Conservation (phyloP, 495 filamentous ascomycete genomes). For the Penicillium paxilli region DNA sequence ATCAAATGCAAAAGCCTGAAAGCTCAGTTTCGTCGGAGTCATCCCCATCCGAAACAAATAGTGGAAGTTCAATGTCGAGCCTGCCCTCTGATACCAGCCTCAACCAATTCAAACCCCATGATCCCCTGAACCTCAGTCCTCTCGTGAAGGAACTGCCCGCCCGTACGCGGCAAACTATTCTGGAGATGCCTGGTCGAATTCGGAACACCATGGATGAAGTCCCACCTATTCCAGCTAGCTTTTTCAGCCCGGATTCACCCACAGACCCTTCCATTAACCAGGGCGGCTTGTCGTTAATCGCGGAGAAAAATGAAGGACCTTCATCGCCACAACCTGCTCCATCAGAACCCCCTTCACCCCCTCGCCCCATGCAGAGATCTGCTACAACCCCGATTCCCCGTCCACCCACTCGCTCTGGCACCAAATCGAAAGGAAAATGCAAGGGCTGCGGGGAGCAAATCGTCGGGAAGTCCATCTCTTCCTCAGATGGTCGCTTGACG, state of each 20-base stretch:
- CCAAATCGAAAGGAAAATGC: constrained; percentile 68
- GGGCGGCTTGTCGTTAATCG: constrained; percentile 43
- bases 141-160: constrained; percentile 38
- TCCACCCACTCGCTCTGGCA: constrained; percentile 32
- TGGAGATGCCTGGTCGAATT: constrained; percentile 18
- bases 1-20: constrained; percentile 47
- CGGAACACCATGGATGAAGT: constrained; percentile 31
- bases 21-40: constrained; percentile 74
- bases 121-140: constrained; percentile 34
- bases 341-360: constrained; percentile 22
- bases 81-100: constrained; percentile 43
- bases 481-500: constrained; percentile 88
- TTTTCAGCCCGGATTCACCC: constrained; percentile 54
- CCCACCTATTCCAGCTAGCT: constrained; percentile 33
- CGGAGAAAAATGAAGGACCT: constrained; percentile 21
- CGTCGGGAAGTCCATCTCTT: constrained; percentile 88
- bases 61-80: constrained; percentile 72
- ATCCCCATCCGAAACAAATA: constrained; percentile 60
- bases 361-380: constrained; percentile 22
- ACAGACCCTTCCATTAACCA: constrained; percentile 57
- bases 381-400: constrained; percentile 29
- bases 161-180: constrained; percentile 16
- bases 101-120: constrained; percentile 30
- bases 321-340: neutral
- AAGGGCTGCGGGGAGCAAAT: constrained; percentile 79